Base-by-base conservation (phyloP, 345 rosid species). In the Acer yangbiense region DNA sequence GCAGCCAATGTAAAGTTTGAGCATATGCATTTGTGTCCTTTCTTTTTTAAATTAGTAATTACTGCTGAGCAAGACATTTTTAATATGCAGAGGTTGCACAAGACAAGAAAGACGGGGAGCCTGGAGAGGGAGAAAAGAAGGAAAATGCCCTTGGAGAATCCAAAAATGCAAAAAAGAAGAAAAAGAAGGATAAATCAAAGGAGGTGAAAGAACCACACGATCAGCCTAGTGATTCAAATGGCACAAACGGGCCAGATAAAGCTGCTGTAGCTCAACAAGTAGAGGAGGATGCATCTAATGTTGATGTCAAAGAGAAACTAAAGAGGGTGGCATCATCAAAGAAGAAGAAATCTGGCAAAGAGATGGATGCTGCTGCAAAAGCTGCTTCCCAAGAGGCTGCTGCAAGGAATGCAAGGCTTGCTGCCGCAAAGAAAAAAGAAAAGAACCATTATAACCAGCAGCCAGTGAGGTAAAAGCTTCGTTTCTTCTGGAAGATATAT, bases 361-460 rank as follows among this genome's bases (percentile, higher is more conserved):
- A 90, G 83, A 82, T 85, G 82, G 92, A 86, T 68, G 87, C 85
- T 72, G 94, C 91, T 68, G 92, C 92, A 4, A 81, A 76, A 83
- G 92, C 91, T 65, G 94, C 94, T 8, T 87, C 94, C 39, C 83
- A 78, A 35, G 94, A 90, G 81, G 94, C 94, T 44, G 94, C 94
- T 35, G 92, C 94, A 21, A 85, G 94, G 85, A 85, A 76, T 65
- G 94, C 94, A 50, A 89, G 60, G 86, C 91, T 90, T n/a, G 94
- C 94, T 11, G 91, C 94, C 6, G 89, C 92, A 32, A 90, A 90
- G 90, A 90, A 90, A 78, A 90, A 90, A 69, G 94, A 90, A 82
- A 90, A 89, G 87, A 89, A 83, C 70, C 94, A 90, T 78, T 90
- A 90, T 86, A 90, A 90, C 76, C 94, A 90, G 85, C 94, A 90